Conservation (phyloP, 352 stramenopile species). For the Phytophthora foliorum region DNA sequence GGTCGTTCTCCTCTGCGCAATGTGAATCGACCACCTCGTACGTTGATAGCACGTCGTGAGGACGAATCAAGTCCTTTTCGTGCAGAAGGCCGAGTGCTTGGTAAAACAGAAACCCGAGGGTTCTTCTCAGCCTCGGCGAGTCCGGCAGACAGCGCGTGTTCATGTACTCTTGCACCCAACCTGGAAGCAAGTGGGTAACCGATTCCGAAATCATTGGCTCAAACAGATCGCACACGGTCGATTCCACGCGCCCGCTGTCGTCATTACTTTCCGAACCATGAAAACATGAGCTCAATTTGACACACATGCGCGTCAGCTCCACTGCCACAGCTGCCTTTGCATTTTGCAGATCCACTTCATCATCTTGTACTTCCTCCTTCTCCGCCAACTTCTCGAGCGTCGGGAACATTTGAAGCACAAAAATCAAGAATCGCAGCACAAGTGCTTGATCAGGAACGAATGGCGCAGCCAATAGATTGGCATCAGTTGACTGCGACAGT, state of each 20-base stretch:
- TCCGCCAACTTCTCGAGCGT: constrained; percentile 59
- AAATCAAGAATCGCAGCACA: constrained; percentile 68
- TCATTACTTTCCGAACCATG: constrained; percentile 23
- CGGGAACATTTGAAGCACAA: constrained; percentile 68
- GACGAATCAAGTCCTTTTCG: constrained; percentile 55
- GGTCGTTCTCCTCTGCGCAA: constrained; percentile 1
- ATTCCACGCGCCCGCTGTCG: constrained; percentile 23
- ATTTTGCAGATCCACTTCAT: constrained; percentile 66
- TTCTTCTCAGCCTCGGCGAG: constrained; percentile 24
- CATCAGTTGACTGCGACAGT: constrained; percentile 5
- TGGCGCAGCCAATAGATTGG: not conserved
- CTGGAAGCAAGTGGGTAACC: constrained; percentile 38
- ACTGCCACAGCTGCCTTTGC: constrained; percentile 57
- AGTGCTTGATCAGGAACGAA: constrained; percentile 57
- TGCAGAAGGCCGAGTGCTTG: constrained; percentile 61
- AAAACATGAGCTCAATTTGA: constrained; percentile 59
- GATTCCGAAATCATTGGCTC: constrained; percentile 32
- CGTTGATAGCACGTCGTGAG: constrained; percentile 46
- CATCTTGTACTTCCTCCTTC: constrained; percentile 75
- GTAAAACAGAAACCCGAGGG: constrained; percentile 52
- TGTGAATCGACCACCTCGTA: constrained; percentile 28
- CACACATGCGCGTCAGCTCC: constrained; percentile 61
- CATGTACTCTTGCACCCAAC: constrained; percentile 69
- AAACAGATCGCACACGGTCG: constrained; percentile 43
- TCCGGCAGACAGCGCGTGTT: constrained; percentile 50